A percentile compares a stretch with the other conserved stretches of the same genome.
Conservation (phyloP, 768 basidiomycete species). For the Mycena leptocephala region DNA sequence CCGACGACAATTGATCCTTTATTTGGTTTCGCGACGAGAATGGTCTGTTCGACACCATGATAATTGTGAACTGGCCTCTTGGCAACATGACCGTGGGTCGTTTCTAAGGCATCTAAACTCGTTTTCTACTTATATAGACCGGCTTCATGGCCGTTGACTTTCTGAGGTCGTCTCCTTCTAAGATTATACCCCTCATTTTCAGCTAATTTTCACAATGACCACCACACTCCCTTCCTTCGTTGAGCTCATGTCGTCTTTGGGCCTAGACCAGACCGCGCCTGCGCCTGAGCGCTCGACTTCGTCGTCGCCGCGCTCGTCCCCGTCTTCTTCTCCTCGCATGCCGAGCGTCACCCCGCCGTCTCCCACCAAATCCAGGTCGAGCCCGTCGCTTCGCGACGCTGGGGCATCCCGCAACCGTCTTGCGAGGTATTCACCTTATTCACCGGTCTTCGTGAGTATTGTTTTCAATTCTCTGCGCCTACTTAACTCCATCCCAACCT, state of each 20-base stretch:
- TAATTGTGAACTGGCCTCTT: constrained; percentile 58
- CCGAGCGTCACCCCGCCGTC: constrained; percentile 51
- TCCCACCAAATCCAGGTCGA: constrained; percentile 61
- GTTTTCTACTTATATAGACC: constrained; percentile 54
- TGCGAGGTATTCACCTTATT: constrained; percentile 69
- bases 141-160: constrained; percentile 7
- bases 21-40: constrained; percentile 59
- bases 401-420: constrained; percentile 52
- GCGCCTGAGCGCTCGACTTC: constrained; percentile 56
- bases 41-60: constrained; percentile 53
- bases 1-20: constrained; percentile 69
- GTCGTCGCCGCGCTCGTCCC: constrained; percentile 63
- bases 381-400: constrained; percentile 60
- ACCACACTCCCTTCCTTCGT: constrained; percentile 89
- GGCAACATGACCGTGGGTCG: constrained; percentile 72
- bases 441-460: constrained; percentile 55
- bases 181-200: constrained; percentile 51
- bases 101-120: constrained; percentile 63
- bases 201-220: constrained; percentile 65
- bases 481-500: constrained; percentile 17
- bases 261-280: constrained; percentile 69
- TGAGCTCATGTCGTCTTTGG: constrained; percentile 89
- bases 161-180: constrained; percentile 46
- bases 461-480: constrained; percentile 4
- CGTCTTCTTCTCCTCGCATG: constrained; percentile 56